phyloP scores from a whole-genome alignment of 164 flowering plant species.

The Vitis labrusca region DNA sequence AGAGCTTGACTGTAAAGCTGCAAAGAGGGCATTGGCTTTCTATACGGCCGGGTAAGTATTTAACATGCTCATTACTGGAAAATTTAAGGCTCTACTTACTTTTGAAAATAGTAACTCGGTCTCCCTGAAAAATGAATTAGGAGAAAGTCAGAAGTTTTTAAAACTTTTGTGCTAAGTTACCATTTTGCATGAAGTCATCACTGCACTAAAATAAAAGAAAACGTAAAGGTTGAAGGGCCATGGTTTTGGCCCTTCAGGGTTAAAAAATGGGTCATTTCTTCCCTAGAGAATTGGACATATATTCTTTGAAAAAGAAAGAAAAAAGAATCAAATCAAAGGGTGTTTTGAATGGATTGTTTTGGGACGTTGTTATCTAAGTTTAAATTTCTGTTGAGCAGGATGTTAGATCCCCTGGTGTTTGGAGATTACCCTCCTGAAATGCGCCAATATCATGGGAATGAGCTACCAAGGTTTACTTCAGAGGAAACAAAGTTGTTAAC shows the following conservation, averaged over 20 bases:
- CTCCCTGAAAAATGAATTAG: too few species aligned
- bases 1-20: conserved; percentile 33
- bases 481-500: conserved; percentile 24
- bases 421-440: conserved; percentile 55
- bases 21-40: conserved; percentile 37
- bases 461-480: conserved; percentile 32
- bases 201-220: too few species aligned
- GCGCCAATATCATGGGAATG: conserved; percentile 21
- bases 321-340: not conserved
- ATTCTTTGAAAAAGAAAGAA: not conserved
- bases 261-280: too few species aligned
- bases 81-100: too few species aligned
- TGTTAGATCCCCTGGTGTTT: conserved; percentile 41
- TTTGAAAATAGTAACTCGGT: too few species aligned
- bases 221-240: too few species aligned
- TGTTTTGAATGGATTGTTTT: too few species aligned
- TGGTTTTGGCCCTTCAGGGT: too few species aligned
- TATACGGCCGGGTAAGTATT: conserved; percentile 29
- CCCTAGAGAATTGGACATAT: too few species aligned
- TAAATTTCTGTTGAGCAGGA: conserved; percentile 21
- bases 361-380: not conserved
- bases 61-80: not conserved
- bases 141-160: too few species aligned
- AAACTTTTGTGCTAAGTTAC: too few species aligned
- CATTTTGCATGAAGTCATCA: too few species aligned